Evolutionary conservation across 2,329 filamentous ascomycete species (phyloP).

Genomic region (Colletotrichum shisoi): DNA sequence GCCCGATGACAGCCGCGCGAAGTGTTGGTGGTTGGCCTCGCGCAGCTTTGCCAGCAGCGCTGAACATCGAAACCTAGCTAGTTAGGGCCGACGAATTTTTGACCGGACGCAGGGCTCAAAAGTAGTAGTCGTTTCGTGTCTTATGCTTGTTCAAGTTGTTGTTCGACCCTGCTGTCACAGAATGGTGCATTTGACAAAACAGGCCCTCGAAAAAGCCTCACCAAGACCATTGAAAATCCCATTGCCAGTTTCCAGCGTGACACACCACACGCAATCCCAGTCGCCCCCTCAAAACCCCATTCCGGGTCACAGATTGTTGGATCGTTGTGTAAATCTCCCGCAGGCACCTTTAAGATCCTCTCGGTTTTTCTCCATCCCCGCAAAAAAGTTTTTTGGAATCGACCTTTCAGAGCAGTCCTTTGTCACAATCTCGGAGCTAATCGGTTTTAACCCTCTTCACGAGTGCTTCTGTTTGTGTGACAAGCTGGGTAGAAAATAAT

Average conservation of each 20-base stretch:
- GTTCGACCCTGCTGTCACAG: background rate
- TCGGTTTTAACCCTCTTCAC: conserved; percentile 2
- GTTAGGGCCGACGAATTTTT: background rate
- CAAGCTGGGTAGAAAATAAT: background rate
- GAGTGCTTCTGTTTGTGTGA: background rate
- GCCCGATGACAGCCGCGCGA: background rate
- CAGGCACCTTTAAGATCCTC: conserved; percentile 34
- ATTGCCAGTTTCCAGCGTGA: conserved; percentile 25
- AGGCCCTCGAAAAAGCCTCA: conserved; percentile 5
- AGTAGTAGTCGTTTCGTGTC: conserved; percentile 11
- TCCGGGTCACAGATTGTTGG: background rate
- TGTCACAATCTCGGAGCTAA: conserved; percentile 7
- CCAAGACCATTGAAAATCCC: conserved; percentile 24
- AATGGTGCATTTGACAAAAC: conserved; percentile 10
- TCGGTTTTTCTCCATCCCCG: conserved; percentile 1
- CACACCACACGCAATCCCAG: conserved; percentile 10
- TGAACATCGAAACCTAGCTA: background rate
- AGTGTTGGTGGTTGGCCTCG: background rate
- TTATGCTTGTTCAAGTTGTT: conserved; percentile 5
- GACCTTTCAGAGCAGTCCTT: conserved; percentile 19
- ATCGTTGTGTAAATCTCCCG: conserved; percentile 23
- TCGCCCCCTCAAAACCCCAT: background rate
- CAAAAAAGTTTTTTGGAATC: conserved; percentile 2
- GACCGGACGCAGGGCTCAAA: background rate
- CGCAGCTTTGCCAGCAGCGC: background rate